Conservation (phyloP, 2,329 filamentous ascomycete species). For the Blastomyces gilchristii region DNA sequence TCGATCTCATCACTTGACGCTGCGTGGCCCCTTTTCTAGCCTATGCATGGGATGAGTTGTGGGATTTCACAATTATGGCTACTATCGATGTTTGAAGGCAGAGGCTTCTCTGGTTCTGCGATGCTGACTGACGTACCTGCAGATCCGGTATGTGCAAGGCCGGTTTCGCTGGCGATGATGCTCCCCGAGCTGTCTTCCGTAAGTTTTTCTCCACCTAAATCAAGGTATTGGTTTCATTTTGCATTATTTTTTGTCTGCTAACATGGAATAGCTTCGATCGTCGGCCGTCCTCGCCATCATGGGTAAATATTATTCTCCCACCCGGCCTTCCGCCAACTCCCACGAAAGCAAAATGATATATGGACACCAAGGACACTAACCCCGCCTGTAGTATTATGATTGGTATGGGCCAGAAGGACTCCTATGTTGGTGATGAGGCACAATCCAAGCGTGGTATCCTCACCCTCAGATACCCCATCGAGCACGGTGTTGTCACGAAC, state of each 20-base stretch:
- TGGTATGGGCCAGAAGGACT: conserved; percentile 99
- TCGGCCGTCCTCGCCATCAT: conserved; percentile 99
- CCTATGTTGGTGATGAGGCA: conserved; percentile 99
- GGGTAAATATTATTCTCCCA: conserved; percentile 56
- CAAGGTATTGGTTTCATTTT: background rate
- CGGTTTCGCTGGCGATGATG: conserved; percentile 99
- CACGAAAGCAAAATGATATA: background rate
- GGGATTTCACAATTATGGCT: background rate
- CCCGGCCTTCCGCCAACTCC: background rate
- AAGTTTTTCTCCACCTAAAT: conserved; percentile 48
- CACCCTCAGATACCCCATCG: conserved; percentile 97
- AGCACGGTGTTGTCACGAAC: conserved; percentile 99
- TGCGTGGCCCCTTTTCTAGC: background rate
- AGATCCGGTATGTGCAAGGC: conserved; percentile 99
- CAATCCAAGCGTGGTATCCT: conserved; percentile 99
- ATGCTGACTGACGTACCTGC: conserved; percentile 25
- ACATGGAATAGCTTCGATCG: conserved; percentile 72
- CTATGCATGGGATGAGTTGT: background rate
- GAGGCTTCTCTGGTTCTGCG: background rate
- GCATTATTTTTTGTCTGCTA: conserved; percentile 11
- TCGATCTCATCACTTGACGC: background rate
- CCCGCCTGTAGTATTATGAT: conserved; percentile 84
- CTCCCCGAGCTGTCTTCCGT: conserved; percentile 99
- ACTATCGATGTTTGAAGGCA: background rate
- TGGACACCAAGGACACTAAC: conserved; percentile 4